Percentiles rank a stretch among this genome's conserved stretches.
Evolutionary conservation across 106 monocot genomes (phyloP).

Genomic region (Platanthera zijinensis): DNA sequence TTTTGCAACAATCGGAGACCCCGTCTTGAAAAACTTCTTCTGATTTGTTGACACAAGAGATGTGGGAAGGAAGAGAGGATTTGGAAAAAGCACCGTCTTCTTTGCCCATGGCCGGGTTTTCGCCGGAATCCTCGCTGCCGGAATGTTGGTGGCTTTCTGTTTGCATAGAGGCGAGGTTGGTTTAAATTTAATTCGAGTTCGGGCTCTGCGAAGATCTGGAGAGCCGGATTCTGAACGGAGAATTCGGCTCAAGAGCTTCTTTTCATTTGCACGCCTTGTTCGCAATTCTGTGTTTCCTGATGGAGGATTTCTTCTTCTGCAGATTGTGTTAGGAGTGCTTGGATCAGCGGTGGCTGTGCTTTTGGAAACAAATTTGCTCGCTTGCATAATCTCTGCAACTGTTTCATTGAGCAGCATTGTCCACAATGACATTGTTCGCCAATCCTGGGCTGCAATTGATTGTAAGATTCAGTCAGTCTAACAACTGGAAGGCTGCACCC

Average conservation of each 20-base stretch:
- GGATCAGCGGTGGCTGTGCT: slow-evolving; percentile 16
- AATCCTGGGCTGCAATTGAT: slow-evolving; percentile 28
- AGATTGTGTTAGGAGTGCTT: slow-evolving; percentile 36
- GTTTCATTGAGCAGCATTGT: slow-evolving; percentile 83
- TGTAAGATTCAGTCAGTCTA: neutral
- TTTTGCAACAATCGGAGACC: slow-evolving; percentile 40
- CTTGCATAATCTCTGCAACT: slow-evolving; percentile 62
- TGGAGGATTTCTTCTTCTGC: neutral
- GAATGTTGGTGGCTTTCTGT: neutral
- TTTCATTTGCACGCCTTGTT: slow-evolving; percentile 49
- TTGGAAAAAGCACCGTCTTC: slow-evolving; percentile 78
- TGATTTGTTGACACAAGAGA: slow-evolving; percentile 9
- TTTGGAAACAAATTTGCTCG: slow-evolving; percentile 30
- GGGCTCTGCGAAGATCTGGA: slow-evolving; percentile 19
- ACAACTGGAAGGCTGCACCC: neutral
- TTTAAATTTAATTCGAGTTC: slow-evolving; percentile 72
- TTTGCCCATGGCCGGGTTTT: slow-evolving; percentile 54
- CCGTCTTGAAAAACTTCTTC: slow-evolving; percentile 40
- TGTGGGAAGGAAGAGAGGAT: slow-evolving; percentile 38
- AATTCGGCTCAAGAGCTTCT: slow-evolving; percentile 19
- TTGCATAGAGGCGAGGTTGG: slow-evolving; percentile 35
- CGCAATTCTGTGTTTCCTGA: slow-evolving; percentile 28
- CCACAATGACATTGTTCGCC: slow-evolving; percentile 66
- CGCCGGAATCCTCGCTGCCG: slow-evolving; percentile 23
- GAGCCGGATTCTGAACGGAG: slow-evolving; percentile 15